Evolutionary conservation across 768 basidiomycete species (phyloP).

Genomic region (Auricularia sp.): DNA sequence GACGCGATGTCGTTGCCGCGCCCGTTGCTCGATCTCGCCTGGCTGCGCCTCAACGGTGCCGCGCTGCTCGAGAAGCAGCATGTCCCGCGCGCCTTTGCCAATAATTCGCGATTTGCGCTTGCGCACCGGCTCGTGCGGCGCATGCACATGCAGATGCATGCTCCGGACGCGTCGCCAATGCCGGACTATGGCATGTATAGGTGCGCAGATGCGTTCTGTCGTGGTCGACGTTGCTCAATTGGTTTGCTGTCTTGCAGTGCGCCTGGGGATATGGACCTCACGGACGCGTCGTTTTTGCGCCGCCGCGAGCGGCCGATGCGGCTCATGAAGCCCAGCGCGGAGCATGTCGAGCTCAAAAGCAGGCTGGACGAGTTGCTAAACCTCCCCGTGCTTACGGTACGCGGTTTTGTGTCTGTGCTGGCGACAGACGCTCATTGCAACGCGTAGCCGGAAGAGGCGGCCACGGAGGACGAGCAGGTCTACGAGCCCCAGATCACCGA

Average conservation of each 20-base stretch:
- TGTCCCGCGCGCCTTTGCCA: background rate
- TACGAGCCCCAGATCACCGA: conserved; percentile 22
- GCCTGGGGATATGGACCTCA: background rate
- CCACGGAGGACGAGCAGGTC: background rate
- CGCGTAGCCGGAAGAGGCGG: background rate
- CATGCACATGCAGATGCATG: background rate
- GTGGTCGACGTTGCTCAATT: background rate
- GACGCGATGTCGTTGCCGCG: background rate
- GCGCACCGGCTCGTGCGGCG: background rate
- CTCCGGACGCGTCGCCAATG: too few relatives aligned
- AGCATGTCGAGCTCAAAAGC: background rate
- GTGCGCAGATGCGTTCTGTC: background rate
- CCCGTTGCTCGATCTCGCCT: background rate
- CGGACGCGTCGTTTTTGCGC: background rate
- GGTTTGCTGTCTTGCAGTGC: background rate
- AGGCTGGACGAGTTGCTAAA: background rate
- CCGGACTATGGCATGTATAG: background rate
- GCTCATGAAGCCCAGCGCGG: background rate
- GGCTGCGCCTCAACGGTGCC: background rate
- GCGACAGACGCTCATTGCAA: background rate
- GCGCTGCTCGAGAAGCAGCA: background rate
- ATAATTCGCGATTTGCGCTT: background rate
- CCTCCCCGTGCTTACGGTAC: background rate
- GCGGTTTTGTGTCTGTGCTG: background rate
- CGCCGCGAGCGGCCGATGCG: background rate